These are phyloP conservation scores for Phytophthora agathidicida DNA, from an alignment of 352 stramenopile species.

Conservation along the genomic window DNA sequence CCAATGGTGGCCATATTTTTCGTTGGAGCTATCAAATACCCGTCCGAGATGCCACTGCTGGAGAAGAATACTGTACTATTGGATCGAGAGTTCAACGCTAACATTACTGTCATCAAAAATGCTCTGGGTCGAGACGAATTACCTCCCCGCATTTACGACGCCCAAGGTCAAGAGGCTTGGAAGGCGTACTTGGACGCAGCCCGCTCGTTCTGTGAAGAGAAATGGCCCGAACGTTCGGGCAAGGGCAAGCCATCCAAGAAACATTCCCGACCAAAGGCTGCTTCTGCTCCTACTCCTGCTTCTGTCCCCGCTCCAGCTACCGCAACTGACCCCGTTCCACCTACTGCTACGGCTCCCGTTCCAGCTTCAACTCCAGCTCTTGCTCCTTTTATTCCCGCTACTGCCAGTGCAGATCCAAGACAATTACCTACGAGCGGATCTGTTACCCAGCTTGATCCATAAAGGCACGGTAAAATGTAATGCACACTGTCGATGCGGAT, in stretches of 20 bases:
- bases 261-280: constrained; percentile 28
- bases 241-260: constrained; percentile 49
- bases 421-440: too few species aligned
- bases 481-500: too few species aligned
- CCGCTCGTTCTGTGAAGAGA: constrained; percentile 61
- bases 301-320: background rate
- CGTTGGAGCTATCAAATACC: constrained; percentile 23
- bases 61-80: constrained; percentile 21
- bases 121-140: constrained; percentile 37
- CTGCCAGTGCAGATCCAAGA: too few species aligned
- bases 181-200: constrained; percentile 39
- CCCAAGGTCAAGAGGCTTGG: constrained; percentile 43
- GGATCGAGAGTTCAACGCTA: constrained; percentile 28
- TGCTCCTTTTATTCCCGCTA: too few species aligned
- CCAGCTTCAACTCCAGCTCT: too few species aligned
- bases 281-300: background rate
- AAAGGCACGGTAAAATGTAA: too few species aligned
- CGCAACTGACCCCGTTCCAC: too few species aligned
- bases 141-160: constrained; percentile 38
- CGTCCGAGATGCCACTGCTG: constrained; percentile 29
- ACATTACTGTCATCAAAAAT: constrained; percentile 39
- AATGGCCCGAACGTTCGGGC: constrained; percentile 66
- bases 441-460: too few species aligned
- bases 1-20: constrained; percentile 52
- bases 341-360: too few species aligned